These are phyloP conservation scores for Pestalotiopsis sp. DNA, from an alignment of 2,329 filamentous ascomycete genomes.

Conservation along the genomic window DNA sequence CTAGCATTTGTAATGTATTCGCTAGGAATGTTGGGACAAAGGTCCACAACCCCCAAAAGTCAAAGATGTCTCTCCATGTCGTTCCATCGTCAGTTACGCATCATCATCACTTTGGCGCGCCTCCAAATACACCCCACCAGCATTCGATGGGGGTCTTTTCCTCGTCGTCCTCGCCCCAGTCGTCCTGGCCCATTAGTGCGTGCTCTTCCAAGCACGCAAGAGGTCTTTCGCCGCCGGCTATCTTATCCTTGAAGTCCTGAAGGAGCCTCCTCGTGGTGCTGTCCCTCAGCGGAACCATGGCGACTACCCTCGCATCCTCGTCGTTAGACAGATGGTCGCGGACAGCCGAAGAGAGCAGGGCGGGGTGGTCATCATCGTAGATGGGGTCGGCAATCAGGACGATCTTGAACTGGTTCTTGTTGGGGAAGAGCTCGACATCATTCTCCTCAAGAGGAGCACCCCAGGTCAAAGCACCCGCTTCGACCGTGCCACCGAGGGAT, in stretches of 20 bases:
- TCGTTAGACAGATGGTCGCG: conserved; percentile 64
- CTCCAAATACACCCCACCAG: conserved; percentile 69
- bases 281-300: conserved; percentile 82
- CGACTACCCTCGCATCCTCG: conserved; percentile 64
- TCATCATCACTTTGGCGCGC: not conserved
- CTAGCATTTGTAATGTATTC: not conserved
- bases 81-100: not conserved
- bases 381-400: conserved; percentile 85
- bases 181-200: conserved; percentile 68
- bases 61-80: not conserved
- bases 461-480: conserved; percentile 76
- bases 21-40: not conserved
- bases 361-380: conserved; percentile 83
- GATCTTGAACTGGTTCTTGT: conserved; percentile 58
- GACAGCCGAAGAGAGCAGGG: conserved; percentile 72
- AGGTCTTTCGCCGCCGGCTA: conserved; percentile 53
- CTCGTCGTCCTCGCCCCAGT: conserved; percentile 65
- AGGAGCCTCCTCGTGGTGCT: conserved; percentile 66
- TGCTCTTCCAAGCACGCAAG: conserved; percentile 61
- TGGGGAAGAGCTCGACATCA: conserved; percentile 42
- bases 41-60: not conserved
- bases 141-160: conserved; percentile 60
- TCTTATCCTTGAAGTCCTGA: conserved; percentile 60
- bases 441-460: conserved; percentile 50
- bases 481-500: conserved; percentile 56